Evolutionary conservation across 2,329 filamentous ascomycete species (phyloP), one percentile per base, ranked within the genome.

Genomic region (Chaetomium globosum): DNA sequence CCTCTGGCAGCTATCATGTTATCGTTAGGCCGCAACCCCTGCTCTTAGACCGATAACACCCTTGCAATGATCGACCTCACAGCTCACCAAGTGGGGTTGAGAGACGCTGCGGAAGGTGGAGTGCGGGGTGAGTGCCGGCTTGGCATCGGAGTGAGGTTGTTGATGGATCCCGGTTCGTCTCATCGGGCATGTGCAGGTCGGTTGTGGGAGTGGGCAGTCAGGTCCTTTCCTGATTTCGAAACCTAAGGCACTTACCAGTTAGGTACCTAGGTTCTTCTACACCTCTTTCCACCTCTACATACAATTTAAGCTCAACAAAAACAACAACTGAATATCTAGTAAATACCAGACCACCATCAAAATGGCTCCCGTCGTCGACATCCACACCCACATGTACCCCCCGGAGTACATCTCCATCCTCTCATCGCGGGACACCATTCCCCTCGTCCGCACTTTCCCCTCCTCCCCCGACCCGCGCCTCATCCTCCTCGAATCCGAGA

Each of bases 321-420:
- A 28, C 64, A 57, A 8, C 30, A 16, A 16, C n/a, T 3, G 3
- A 31, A n/a, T 5, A 26, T 13, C 49, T 48, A 13, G 52, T 4
- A 2, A 26, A 26, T 8, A 52, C 31, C 61, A 43, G 49, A 39
- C 23, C 12, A 53, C 51, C 13, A 19, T 13, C 51, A 53, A 28
- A 23, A 53, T 53, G 51, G 23, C 56, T 48, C 77, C 75, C 62
- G 79, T 89, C 59, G 87, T 89, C 64, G 87, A 89, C 77, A 83
- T 89, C 74, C 87, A 89, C 81, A 89, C 87, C 1, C 87, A 89
- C 77, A 87, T 89, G 83, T 89, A 89, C 75, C 86, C 87, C 19
- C 85, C 86, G 4, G 83, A 82, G 28, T 89, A 89, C 72, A 81
- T 89, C 72, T 74, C 80, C 66, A 83, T 89, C 65, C 84, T 89